phyloP scores from a whole-genome alignment of 257 asterid genomes.

The Solanum rostratum region DNA sequence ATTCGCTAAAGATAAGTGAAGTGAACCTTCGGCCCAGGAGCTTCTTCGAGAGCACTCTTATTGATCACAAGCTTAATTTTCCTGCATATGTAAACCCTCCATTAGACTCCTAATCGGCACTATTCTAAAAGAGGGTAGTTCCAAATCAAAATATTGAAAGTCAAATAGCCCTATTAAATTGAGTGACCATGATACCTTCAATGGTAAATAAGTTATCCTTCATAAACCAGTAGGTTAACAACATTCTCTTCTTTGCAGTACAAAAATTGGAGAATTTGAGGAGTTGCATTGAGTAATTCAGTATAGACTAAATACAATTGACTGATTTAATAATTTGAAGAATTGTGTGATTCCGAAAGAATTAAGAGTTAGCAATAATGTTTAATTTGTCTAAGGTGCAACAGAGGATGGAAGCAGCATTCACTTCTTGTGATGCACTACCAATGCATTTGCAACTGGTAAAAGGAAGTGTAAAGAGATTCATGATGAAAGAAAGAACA shows the following conservation, averaged over 20 bases:
- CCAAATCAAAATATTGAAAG: background rate
- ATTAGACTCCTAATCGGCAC: background rate
- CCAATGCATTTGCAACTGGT: conserved; percentile 64
- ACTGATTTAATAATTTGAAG: background rate
- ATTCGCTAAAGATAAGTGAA: conserved; percentile 5
- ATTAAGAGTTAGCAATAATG: background rate
- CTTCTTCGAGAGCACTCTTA: conserved; percentile 72
- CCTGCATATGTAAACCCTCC: conserved; percentile 23
- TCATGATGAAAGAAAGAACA: conserved; percentile 12
- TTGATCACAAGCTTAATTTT: conserved; percentile 58
- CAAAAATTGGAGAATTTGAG: background rate
- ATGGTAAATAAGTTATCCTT: background rate
- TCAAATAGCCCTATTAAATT: background rate
- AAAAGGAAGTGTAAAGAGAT: conserved; percentile 70
- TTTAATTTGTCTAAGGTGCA: conserved; percentile 38
- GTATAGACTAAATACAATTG: background rate
- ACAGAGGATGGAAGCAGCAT: conserved; percentile 71
- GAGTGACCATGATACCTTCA: background rate
- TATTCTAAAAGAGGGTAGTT: background rate
- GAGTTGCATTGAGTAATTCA: background rate
- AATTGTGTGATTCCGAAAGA: background rate
- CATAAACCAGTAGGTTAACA: background rate
- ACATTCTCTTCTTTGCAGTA: background rate
- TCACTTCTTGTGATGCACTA: conserved; percentile 51
- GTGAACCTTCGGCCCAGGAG: conserved; percentile 87